Conservation (phyloP, 257 asterid genomes). For the Cynanchum wilfordii region DNA sequence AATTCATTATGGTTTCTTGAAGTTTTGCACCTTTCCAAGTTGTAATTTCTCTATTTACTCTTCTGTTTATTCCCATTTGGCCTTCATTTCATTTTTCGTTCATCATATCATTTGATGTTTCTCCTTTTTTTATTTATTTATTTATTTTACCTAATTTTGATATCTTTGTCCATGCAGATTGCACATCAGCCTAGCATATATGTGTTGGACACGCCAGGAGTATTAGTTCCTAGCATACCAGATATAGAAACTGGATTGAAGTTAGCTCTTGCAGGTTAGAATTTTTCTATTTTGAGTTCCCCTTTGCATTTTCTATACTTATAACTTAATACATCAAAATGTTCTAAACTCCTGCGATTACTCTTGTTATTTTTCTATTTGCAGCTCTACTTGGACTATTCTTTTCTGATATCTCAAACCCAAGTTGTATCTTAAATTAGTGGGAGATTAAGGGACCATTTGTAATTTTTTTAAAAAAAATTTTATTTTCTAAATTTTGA, state of each 20-base stretch:
- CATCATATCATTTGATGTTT: background rate
- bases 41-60: background rate
- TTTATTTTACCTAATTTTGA: background rate
- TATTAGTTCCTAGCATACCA: conserved; percentile 83
- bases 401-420: background rate
- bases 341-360: background rate
- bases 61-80: background rate
- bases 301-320: background rate
- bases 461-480: no score
- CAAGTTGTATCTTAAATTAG: background rate
- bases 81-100: background rate
- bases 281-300: conserved; percentile 2
- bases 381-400: background rate
- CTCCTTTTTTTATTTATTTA: no score
- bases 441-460: background rate
- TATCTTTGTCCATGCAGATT: conserved; percentile 43
- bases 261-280: conserved; percentile 86
- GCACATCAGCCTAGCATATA: conserved; percentile 93
- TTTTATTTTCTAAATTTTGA: no score
- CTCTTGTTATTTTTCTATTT: background rate
- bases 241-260: conserved; percentile 82
- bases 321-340: background rate
- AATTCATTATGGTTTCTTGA: background rate
- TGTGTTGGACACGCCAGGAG: conserved; percentile 92
- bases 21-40: background rate